Conservation (phyloP, 805 yeast genomes). For the Kodamaea hsintzibuensis region DNA sequence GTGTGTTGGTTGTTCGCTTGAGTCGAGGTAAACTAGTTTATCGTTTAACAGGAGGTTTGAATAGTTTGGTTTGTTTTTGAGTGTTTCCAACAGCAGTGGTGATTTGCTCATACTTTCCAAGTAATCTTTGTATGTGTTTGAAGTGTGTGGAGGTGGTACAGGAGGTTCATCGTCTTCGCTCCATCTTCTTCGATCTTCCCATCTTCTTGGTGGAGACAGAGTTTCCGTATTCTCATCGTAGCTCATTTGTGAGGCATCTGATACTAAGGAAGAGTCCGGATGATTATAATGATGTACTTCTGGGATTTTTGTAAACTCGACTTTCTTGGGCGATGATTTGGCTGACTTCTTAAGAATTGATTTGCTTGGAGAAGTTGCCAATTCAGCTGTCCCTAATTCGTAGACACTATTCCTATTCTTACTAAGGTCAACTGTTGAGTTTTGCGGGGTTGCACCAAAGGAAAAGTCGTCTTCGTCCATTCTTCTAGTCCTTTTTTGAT, state of each 20-base stretch:
- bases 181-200: background rate
- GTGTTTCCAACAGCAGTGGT: background rate
- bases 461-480: slow-evolving; percentile 25
- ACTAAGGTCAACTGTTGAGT: slow-evolving; percentile 13
- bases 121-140: slow-evolving; percentile 9
- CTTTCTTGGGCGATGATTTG: slow-evolving; percentile 39
- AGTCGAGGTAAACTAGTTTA: slow-evolving; percentile 43
- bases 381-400: background rate
- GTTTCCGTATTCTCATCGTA: background rate
- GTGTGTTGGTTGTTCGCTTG: slow-evolving; percentile 5
- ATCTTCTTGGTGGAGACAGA: background rate
- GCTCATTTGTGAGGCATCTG: background rate
- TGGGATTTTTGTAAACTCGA: slow-evolving; percentile 34
- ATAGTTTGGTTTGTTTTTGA: background rate
- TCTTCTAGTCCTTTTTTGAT: background rate
- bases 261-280: slow-evolving; percentile 9
- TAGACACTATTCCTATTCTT: background rate
- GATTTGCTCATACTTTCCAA: background rate
- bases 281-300: slow-evolving; percentile 32
- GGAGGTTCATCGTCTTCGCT: slow-evolving; percentile 22
- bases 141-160: slow-evolving; percentile 25
- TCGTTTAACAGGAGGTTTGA: slow-evolving; percentile 40
- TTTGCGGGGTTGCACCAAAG: slow-evolving; percentile 18
- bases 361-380: slow-evolving; percentile 34
- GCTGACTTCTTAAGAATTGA: slow-evolving; percentile 37